Percentiles rank a stretch among this genome's conserved stretches.
Conservation (phyloP, 257 asterid genomes). For the Solanum phureja region DNA sequence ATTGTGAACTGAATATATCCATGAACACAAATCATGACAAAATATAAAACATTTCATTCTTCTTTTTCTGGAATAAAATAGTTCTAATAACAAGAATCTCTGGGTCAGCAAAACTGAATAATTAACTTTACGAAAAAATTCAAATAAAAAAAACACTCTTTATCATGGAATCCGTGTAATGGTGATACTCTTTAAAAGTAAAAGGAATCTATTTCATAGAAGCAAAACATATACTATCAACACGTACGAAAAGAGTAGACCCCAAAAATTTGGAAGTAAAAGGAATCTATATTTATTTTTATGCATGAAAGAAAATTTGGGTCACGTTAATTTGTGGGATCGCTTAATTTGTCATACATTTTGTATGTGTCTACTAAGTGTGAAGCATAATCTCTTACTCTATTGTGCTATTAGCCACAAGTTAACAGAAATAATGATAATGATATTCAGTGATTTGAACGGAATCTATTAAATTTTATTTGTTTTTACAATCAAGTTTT, state of each 20-base stretch:
- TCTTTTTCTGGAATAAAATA: neutral
- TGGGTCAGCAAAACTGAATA: neutral
- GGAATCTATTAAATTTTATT: neutral
- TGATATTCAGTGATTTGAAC: neutral
- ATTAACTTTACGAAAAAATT: neutral
- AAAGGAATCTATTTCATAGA: neutral
- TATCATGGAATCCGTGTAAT: slow-evolving; percentile 8
- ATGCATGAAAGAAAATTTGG: neutral
- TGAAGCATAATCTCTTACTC: neutral
- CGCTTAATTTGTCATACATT: neutral
- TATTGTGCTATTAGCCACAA: neutral
- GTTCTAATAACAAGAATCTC: neutral
- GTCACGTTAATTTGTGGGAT: neutral
- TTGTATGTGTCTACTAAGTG: neutral
- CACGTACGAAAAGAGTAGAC: neutral
- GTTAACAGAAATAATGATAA: neutral
- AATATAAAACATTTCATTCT: neutral
- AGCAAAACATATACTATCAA: neutral
- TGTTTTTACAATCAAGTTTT: neutral
- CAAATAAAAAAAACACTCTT: neutral
- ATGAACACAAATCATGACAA: neutral
- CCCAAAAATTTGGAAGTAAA: neutral
- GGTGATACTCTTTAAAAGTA: neutral
- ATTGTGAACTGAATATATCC: neutral
- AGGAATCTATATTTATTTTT: neutral